A percentile compares a stretch with the other conserved stretches of the same genome.
Evolutionary conservation across 164 flowering plant genomes (phyloP).

Genomic region (Pachysandra terminalis): DNA sequence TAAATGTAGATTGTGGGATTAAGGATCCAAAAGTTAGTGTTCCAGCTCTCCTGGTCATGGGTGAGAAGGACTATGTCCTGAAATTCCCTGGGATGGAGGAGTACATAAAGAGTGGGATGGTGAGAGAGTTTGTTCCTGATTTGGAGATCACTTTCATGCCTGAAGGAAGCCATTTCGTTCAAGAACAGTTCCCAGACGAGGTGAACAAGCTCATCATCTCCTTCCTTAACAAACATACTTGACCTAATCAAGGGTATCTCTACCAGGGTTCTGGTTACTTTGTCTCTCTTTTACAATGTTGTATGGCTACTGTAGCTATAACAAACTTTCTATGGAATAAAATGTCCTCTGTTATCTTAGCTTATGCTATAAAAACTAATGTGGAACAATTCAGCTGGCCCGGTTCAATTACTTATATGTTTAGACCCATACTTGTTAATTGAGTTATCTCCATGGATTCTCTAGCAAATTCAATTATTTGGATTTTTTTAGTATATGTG

Average conservation of each 20-base stretch:
- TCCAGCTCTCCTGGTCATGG: slow-evolving; percentile 55
- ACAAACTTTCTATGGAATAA: background rate
- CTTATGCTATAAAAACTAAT: no score
- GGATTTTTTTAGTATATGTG: no score
- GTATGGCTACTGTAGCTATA: no score
- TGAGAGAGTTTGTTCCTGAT: slow-evolving; percentile 39
- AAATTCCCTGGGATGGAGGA: slow-evolving; percentile 51
- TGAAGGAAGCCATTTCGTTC: slow-evolving; percentile 57
- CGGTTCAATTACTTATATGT: no score
- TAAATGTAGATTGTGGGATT: slow-evolving; percentile 16
- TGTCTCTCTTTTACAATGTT: no score
- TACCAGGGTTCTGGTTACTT: background rate
- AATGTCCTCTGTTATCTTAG: background rate
- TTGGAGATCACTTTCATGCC: slow-evolving; percentile 38
- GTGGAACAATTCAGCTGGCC: no score
- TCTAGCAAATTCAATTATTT: no score
- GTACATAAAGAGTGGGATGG: slow-evolving; percentile 34
- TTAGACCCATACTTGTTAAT: no score
- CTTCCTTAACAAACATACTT: slow-evolving; percentile 30
- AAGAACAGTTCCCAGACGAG: slow-evolving; percentile 52
- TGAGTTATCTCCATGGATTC: no score
- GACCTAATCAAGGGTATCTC: slow-evolving; percentile 2
- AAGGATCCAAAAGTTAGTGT: slow-evolving; percentile 28
- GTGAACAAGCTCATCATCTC: slow-evolving; percentile 39
- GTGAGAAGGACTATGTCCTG: slow-evolving; percentile 47